Conservation (phyloP, 257 asterid genomes). For the Capsicum pubescens region DNA sequence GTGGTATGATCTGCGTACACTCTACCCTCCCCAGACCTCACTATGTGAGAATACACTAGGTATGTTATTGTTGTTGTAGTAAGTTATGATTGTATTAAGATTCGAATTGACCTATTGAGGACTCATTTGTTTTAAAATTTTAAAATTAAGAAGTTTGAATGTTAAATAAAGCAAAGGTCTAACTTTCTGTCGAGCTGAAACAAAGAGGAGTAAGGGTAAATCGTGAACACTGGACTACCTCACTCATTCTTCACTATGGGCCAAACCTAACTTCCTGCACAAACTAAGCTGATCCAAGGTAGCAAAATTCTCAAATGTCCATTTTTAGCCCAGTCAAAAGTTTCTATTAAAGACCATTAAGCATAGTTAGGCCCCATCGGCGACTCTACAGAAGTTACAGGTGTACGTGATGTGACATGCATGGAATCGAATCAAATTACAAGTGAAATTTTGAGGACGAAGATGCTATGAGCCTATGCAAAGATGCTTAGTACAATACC, state of each 20-base stretch:
- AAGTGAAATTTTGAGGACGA: neutral
- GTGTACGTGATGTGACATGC: neutral
- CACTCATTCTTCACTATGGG: neutral
- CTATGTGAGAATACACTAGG: too few species aligned
- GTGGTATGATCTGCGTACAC: too few species aligned
- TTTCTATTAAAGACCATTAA: neutral
- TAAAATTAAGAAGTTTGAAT: too few species aligned
- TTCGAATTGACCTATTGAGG: too few species aligned
- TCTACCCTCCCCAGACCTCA: too few species aligned
- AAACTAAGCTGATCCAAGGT: neutral
- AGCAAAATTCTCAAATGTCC: neutral
- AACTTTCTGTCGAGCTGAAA: too few species aligned
- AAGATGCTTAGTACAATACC: neutral
- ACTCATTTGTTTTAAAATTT: too few species aligned
- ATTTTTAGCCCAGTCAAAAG: neutral
- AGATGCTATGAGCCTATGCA: neutral
- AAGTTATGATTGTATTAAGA: too few species aligned
- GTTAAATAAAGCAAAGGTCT: too few species aligned
- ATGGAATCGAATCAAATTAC: conserved; percentile 7
- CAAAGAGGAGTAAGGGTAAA: too few species aligned
- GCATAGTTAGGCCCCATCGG: neutral
- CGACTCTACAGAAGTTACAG: neutral
- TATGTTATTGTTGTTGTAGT: too few species aligned
- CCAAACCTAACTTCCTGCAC: neutral
- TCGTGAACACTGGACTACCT: too few species aligned